phyloP scores from a whole-genome alignment of 176 grass and related monocot species.

The Pontederia paniculata region DNA sequence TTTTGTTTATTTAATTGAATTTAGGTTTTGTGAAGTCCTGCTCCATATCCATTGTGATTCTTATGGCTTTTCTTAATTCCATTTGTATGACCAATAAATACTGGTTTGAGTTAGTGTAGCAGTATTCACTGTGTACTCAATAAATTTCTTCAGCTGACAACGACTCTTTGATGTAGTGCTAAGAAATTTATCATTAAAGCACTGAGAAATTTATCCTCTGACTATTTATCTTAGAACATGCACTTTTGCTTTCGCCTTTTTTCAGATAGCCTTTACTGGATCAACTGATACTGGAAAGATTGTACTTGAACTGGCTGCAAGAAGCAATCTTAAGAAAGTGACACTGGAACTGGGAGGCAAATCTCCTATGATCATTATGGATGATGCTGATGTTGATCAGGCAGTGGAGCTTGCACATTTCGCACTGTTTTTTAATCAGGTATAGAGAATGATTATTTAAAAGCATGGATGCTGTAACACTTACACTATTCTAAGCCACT shows the following conservation, averaged over 20 bases:
- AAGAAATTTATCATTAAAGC: no score
- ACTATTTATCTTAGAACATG: no score
- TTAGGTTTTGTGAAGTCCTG: neutral
- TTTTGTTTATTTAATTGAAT: neutral
- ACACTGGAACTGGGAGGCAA: constrained; percentile 95
- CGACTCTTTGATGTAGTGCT: no score
- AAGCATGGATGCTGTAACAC: no score
- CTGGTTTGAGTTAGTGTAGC: no score
- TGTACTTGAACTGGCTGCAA: constrained; percentile 68
- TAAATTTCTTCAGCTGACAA: no score
- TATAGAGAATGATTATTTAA: constrained; percentile 11
- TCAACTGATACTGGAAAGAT: constrained; percentile 71
- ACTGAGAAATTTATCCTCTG: no score
- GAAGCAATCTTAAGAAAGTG: constrained; percentile 89
- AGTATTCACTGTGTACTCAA: no score
- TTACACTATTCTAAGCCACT: neutral
- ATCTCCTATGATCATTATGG: constrained; percentile 87
- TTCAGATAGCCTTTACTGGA: constrained; percentile 74
- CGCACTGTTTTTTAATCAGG: constrained; percentile 97
- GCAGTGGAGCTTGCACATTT: constrained; percentile 88
- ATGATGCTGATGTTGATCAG: constrained; percentile 65
- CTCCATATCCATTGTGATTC: no score
- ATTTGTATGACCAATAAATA: no score
- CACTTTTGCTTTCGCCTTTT: neutral
- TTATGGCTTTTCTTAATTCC: no score